Evolutionary conservation across 2,329 filamentous ascomycete species (phyloP).

Genomic region (Tolypocladium amazonense): DNA sequence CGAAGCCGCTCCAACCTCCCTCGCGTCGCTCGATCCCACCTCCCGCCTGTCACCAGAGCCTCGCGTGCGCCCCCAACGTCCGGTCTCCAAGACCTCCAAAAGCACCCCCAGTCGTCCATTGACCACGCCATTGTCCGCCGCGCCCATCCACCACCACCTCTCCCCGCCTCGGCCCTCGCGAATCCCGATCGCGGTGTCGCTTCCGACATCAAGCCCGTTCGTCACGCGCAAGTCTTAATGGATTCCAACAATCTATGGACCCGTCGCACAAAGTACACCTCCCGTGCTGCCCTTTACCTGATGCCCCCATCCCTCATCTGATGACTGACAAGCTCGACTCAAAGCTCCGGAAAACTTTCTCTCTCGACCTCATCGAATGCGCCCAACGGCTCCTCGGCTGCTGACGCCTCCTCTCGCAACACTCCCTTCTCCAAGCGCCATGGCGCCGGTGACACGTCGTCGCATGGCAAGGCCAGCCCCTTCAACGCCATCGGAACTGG

Average conservation of each 20-base stretch:
- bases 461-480: slow-evolving; percentile 67
- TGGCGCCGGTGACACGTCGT: slow-evolving; percentile 57
- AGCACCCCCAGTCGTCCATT: background rate
- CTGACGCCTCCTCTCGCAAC: slow-evolving; percentile 51
- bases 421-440: slow-evolving; percentile 61
- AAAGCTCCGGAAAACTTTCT: slow-evolving; percentile 80
- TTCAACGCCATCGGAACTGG: slow-evolving; percentile 63
- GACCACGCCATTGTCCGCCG: background rate
- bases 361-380: slow-evolving; percentile 62
- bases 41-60: background rate
- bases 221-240: slow-evolving; percentile 33
- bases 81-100: background rate
- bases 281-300: background rate
- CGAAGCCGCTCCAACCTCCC: background rate
- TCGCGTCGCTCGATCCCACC: background rate
- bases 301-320: background rate
- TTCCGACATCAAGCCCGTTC: slow-evolving; percentile 6
- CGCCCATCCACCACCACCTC: background rate
- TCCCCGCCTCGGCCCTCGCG: slow-evolving; percentile 7
- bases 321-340: slow-evolving; percentile 10
- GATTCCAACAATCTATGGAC: slow-evolving; percentile 55
- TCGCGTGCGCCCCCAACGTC: background rate
- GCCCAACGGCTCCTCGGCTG: slow-evolving; percentile 36
- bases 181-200: slow-evolving; percentile 11
- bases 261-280: slow-evolving; percentile 64